Conservation (phyloP, 164 flowering plant genomes). For the Chloranthus sessilifolius region DNA sequence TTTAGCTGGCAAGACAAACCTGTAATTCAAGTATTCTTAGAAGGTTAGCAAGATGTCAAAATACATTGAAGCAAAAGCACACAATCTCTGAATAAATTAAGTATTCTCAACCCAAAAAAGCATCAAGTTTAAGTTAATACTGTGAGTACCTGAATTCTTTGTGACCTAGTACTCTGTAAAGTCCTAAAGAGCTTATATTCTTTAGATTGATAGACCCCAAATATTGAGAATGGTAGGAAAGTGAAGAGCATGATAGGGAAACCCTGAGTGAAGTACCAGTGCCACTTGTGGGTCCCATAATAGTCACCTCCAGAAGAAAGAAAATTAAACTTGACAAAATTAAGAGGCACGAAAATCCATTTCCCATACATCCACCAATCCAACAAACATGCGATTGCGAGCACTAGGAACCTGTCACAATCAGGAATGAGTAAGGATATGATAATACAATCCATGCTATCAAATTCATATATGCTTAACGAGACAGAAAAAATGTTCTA, state of each 20-base stretch:
- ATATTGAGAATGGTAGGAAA: slow-evolving; percentile 60
- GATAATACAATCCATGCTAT: too few species aligned
- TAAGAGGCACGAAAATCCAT: slow-evolving; percentile 81
- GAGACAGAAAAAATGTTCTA: too few species aligned
- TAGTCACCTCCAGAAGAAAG: slow-evolving; percentile 90
- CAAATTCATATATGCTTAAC: too few species aligned
- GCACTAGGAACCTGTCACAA: slow-evolving; percentile 54
- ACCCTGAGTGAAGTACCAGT: slow-evolving; percentile 92
- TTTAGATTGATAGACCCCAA: slow-evolving; percentile 55
- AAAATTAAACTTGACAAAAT: slow-evolving; percentile 87
- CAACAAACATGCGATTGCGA: slow-evolving; percentile 50
- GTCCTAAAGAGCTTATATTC: slow-evolving; percentile 69
- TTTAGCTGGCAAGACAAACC: too few species aligned
- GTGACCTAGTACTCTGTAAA: slow-evolving; percentile 85
- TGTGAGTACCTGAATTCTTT: slow-evolving; percentile 85
- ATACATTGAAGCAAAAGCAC: too few species aligned
- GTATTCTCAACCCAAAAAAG: too few species aligned
- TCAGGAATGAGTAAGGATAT: too few species aligned
- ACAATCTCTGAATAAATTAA: too few species aligned
- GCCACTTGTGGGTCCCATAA: slow-evolving; percentile 95
- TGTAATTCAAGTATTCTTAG: too few species aligned
- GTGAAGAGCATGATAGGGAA: slow-evolving; percentile 75
- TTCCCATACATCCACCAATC: slow-evolving; percentile 78
- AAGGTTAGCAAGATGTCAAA: too few species aligned
- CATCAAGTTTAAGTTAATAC: not conserved